Base-by-base conservation (phyloP, 2,329 filamentous ascomycete genomes). In the Aspergillus melleus region DNA sequence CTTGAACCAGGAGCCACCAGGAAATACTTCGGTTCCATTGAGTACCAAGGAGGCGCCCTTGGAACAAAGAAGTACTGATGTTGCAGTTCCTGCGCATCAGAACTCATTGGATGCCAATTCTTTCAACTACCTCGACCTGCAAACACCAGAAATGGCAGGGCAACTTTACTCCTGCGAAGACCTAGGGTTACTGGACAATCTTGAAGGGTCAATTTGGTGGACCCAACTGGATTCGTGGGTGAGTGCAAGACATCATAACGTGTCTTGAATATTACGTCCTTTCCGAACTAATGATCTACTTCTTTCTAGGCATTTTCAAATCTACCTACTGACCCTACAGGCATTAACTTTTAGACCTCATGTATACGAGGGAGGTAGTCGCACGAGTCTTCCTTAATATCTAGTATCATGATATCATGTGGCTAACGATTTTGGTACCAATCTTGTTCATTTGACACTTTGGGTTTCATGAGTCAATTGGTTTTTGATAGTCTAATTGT, bases 161-260 rank as follows among this genome's bases (percentile, higher is more conserved):
- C 57, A 56, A 3, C 16, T 64, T 1, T 19, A 47, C 16, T 29
- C 67, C 11, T 62, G 67, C 19, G 67, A 70, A 16, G 72, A 74
- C 55, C 53, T 65, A 16, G 66, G 68, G 6, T 64, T 74, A 26
- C 60, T 76, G 44, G 72, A 74, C 16, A 75, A 68, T 22, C 61
- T 76, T 6, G 74, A 76, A n/a, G 73, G 73, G 6, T 74, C 74
- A 2, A 62, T 71, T 20, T 76, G 74, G 73, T 76, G 74, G 74
- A 68, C 74, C 14, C 73, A 76, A 29, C 62, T 76, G 36, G 74
- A 76, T 58, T 75, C 74, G 26, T 76, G 74, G 74, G 74, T 76
- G 61, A 58, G 72, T 42, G 16, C 65, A 12, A 19, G 16, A 30
- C 2, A 9, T 14, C 24, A 44, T 36, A 20, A 1, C 22, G 14